A percentile compares a stretch with the other conserved stretches of the same genome.
Evolutionary conservation across 352 stramenopile species (phyloP).

Genomic region (Phytopythium ostracodes): DNA sequence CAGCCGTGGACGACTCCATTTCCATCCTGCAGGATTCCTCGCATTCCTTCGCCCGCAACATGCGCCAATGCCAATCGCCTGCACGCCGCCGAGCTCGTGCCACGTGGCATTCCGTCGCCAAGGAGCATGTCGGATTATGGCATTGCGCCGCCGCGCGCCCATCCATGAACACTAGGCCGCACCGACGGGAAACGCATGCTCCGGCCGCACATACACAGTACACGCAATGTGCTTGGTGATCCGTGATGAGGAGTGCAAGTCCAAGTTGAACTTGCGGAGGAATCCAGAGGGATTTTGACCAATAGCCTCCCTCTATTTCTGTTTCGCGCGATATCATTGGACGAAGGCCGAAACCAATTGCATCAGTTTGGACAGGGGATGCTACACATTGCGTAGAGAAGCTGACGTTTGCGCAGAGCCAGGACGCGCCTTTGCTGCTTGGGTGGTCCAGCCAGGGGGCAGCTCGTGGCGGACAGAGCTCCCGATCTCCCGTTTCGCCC

Average conservation of each 20-base stretch:
- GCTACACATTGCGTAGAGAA: neutral
- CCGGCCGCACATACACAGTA: neutral
- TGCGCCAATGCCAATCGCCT: neutral
- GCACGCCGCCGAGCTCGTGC: neutral
- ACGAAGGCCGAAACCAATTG: neutral
- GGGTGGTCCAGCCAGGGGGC: neutral
- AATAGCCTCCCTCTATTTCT: neutral
- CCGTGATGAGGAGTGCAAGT: neutral
- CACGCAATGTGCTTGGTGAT: conserved; percentile 2
- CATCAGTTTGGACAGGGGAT: neutral
- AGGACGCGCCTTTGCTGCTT: neutral
- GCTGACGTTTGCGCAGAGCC: neutral
- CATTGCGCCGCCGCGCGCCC: neutral
- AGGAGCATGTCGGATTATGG: neutral
- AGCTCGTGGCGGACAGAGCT: neutral
- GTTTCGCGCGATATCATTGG: neutral
- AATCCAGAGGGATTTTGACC: conserved; percentile 4
- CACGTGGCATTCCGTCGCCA: neutral
- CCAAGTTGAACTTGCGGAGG: conserved; percentile 5
- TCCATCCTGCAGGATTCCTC: neutral
- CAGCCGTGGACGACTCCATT: neutral
- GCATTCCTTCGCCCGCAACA: neutral
- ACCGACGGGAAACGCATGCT: neutral
- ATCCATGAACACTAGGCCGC: conserved; percentile 3
- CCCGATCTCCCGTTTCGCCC: neutral